Conservation (phyloP, 331 rosid genomes). For the Erythrophleum ivorense region DNA sequence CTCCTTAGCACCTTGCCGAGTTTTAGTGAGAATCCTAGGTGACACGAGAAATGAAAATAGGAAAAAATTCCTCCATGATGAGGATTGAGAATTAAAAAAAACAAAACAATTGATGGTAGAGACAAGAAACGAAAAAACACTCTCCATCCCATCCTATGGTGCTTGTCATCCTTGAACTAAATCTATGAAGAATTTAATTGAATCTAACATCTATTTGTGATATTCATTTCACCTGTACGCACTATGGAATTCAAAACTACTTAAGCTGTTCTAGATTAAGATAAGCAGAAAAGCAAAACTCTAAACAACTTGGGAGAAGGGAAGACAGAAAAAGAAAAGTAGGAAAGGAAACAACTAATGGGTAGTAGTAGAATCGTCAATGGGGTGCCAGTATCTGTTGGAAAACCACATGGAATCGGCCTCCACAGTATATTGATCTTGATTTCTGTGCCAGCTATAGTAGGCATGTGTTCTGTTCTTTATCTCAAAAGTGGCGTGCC, state of each 20-base stretch:
- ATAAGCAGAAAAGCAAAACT: neutral
- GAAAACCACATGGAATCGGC: slow-evolving; percentile 46
- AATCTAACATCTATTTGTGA: no score
- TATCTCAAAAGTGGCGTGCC: slow-evolving; percentile 42
- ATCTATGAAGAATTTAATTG: no score
- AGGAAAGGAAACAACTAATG: neutral
- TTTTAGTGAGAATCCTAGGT: no score
- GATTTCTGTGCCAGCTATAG: slow-evolving; percentile 43
- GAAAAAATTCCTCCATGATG: no score
- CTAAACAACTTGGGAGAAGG: neutral
- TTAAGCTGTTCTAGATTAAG: neutral
- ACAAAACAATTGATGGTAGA: no score
- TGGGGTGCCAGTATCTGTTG: slow-evolving; percentile 36
- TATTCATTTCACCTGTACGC: no score
- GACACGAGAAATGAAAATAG: no score
- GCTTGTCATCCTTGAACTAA: no score
- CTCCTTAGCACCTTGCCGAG: no score
- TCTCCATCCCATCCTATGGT: no score
- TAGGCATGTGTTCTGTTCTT: slow-evolving; percentile 46
- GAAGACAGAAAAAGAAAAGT: neutral
- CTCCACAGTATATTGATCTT: slow-evolving; percentile 25
- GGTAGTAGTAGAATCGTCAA: slow-evolving; percentile 42
- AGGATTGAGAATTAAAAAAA: no score
- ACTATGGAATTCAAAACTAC: neutral
- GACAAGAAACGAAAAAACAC: no score